phyloP scores from a whole-genome alignment of 2,329 filamentous ascomycete genomes.

The Didymellaceae sp. region DNA sequence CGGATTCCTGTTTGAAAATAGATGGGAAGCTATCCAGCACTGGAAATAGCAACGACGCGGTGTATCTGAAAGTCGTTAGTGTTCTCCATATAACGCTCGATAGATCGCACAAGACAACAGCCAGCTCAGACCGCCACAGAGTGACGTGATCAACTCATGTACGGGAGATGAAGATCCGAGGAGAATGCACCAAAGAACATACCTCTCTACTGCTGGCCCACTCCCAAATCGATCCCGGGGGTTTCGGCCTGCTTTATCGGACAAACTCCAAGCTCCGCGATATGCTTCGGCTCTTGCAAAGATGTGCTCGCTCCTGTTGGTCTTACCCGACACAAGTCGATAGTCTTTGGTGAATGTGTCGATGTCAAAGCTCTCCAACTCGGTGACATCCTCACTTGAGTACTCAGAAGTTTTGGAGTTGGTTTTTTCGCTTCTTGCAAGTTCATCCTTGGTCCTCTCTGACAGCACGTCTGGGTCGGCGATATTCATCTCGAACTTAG shows the following conservation, averaged over 20 bases:
- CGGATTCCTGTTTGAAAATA: slow-evolving; percentile 65
- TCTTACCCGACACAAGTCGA: slow-evolving; percentile 19
- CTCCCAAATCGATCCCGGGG: slow-evolving; percentile 45
- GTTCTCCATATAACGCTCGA: slow-evolving; percentile 4
- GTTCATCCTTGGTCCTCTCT: slow-evolving; percentile 27
- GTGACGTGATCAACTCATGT: background rate
- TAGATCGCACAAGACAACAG: slow-evolving; percentile 10
- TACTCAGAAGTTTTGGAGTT: slow-evolving; percentile 33
- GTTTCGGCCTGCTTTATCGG: slow-evolving; percentile 37
- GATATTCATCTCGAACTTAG: slow-evolving; percentile 73
- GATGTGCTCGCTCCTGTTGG: slow-evolving; percentile 42
- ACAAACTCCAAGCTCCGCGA: slow-evolving; percentile 49
- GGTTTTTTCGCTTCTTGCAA: slow-evolving; percentile 31
- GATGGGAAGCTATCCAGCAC: slow-evolving; percentile 82
- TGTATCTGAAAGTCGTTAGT: slow-evolving; percentile 53
- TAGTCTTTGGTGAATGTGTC: slow-evolving; percentile 45
- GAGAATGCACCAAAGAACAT: slow-evolving; percentile 18
- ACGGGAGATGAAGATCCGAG: background rate
- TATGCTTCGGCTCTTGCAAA: slow-evolving; percentile 51
- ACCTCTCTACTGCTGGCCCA: slow-evolving; percentile 47
- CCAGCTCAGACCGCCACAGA: slow-evolving; percentile 5
- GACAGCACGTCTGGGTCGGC: slow-evolving; percentile 47
- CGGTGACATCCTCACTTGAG: slow-evolving; percentile 25
- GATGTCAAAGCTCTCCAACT: slow-evolving; percentile 41
- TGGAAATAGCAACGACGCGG: slow-evolving; percentile 69